These are phyloP conservation scores for Mallotus japonicus DNA, from an alignment of 441 rosid species.

Conservation along the genomic window DNA sequence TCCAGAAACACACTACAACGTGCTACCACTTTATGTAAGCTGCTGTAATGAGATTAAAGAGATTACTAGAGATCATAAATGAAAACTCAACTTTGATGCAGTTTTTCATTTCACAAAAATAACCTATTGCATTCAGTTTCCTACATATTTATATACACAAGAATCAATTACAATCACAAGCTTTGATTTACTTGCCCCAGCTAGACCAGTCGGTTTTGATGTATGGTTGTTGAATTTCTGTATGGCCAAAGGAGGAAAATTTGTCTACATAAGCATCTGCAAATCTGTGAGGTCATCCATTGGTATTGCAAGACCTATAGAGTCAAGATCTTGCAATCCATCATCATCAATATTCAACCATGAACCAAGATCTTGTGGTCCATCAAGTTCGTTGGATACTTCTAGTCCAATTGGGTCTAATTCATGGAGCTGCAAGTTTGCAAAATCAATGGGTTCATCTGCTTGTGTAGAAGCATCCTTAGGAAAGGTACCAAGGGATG, in stretches of 20 bases:
- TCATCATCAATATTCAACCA: conserved; percentile 66
- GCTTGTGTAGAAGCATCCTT: conserved; percentile 28
- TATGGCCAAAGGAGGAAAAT: conserved; percentile 1
- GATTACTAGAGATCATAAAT: not conserved
- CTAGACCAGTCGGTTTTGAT: not conserved
- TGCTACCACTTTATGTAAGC: not conserved
- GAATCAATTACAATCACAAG: conserved; percentile 10
- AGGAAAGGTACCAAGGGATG: conserved; percentile 3
- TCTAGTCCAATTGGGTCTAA: conserved; percentile 47
- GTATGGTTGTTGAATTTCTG: not conserved
- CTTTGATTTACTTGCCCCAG: conserved; percentile 5
- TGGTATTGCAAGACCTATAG: conserved; percentile 77
- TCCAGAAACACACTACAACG: not conserved
- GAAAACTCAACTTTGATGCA: not conserved
- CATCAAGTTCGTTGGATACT: conserved; percentile 34
- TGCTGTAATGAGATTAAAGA: not conserved
- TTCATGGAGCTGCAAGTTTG: conserved; percentile 48
- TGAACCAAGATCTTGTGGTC: conserved; percentile 51
- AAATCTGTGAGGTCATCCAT: conserved; percentile 81
- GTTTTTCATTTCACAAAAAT: not conserved
- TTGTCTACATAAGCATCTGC: conserved; percentile 32
- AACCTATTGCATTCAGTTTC: not conserved
- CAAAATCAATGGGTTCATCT: conserved; percentile 48
- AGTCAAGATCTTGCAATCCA: conserved; percentile 63
- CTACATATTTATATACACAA: conserved; percentile 9